A percentile compares a stretch with the other conserved stretches of the same genome.
Evolutionary conservation across 1,284 basidiomycete genomes (phyloP).

Genomic region (Peniophora sp.): DNA sequence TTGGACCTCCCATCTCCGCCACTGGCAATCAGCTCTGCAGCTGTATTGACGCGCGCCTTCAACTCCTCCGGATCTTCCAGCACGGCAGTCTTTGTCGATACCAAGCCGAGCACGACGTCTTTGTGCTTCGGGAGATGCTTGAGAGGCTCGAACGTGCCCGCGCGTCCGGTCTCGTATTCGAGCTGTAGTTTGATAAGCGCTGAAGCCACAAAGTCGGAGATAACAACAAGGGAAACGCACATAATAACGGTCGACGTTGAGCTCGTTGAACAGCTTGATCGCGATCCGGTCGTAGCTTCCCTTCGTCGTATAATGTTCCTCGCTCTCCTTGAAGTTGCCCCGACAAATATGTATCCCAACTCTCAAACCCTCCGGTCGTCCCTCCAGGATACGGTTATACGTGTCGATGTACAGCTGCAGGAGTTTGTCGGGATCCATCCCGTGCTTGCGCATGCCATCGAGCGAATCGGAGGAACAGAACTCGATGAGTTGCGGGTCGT

Average conservation of each 20-base stretch:
- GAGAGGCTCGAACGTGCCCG: constrained; percentile 65
- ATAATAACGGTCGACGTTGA: constrained; percentile 74
- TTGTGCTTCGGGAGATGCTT: constrained; percentile 61
- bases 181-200: constrained; percentile 29
- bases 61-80: constrained; percentile 58
- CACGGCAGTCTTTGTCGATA: constrained; percentile 66
- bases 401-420: constrained; percentile 63
- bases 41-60: constrained; percentile 52
- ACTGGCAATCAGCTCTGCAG: constrained; percentile 48
- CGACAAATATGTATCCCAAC: constrained; percentile 72
- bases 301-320: constrained; percentile 63
- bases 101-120: constrained; percentile 63
- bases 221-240: constrained; percentile 28
- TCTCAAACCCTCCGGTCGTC: constrained; percentile 55
- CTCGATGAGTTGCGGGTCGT: constrained; percentile 65
- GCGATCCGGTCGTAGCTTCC: constrained; percentile 74
- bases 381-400: constrained; percentile 59
- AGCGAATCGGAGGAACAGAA: constrained; percentile 60
- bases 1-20: constrained; percentile 44
- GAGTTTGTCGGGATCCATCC: constrained; percentile 53
- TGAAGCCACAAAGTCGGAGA: constrained; percentile 3
- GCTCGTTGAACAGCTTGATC: constrained; percentile 57
- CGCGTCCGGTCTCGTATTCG: constrained; percentile 73
- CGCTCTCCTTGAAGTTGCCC: constrained; percentile 69
- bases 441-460: constrained; percentile 51